Percentiles rank a stretch among this genome's conserved stretches.
Conservation (phyloP, 2,329 filamentous ascomycete species). For the Cercospora janseana region DNA sequence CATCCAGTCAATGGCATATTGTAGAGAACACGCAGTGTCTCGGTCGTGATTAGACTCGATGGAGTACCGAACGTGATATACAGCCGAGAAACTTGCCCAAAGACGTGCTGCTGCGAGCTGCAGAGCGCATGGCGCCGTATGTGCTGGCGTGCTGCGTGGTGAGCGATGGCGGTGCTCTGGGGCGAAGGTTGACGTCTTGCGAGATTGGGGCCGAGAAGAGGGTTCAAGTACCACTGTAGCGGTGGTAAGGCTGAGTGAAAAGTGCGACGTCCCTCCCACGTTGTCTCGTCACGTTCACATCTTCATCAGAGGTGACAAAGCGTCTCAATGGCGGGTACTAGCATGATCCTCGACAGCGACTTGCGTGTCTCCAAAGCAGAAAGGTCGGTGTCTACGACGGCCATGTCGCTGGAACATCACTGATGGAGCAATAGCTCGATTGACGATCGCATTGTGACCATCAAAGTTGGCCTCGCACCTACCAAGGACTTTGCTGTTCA, state of each 20-base stretch:
- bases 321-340: neutral
- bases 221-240: neutral
- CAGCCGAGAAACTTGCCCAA: slow-evolving; percentile 18
- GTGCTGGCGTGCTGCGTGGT: slow-evolving; percentile 5
- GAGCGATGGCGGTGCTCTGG: slow-evolving; percentile 6
- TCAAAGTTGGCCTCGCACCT: slow-evolving; percentile 13
- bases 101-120: slow-evolving; percentile 6
- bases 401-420: neutral
- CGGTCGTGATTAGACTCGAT: slow-evolving; percentile 5
- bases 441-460: slow-evolving; percentile 21
- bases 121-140: slow-evolving; percentile 7
- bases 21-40: neutral
- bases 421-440: slow-evolving; percentile 19
- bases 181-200: slow-evolving; percentile 1
- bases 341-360: slow-evolving; percentile 13
- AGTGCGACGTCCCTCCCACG: neutral
- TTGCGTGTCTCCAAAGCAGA: slow-evolving; percentile 17
- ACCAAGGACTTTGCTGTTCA: slow-evolving; percentile 22
- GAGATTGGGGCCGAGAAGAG: neutral
- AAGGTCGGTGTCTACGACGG: slow-evolving; percentile 8
- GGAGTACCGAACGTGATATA: slow-evolving; percentile 5
- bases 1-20: slow-evolving; percentile 13
- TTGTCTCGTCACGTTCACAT: neutral
- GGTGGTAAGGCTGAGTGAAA: neutral
- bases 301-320: neutral